Evolutionary conservation across 768 basidiomycete species (phyloP).

Genomic region (Trametes maxima): DNA sequence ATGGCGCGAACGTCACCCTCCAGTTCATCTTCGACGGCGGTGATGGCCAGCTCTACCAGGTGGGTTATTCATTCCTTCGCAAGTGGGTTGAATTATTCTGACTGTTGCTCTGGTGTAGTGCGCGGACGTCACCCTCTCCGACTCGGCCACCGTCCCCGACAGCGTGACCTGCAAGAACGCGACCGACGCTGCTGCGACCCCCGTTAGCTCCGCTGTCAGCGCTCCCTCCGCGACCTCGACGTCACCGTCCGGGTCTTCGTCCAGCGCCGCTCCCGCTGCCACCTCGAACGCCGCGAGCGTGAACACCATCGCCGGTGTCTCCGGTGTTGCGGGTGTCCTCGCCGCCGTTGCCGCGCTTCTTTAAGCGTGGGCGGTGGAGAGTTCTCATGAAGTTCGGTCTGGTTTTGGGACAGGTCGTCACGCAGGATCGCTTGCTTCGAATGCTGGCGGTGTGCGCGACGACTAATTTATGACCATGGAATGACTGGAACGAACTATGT

Average conservation of each 20-base stretch:
- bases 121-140: constrained; percentile 74
- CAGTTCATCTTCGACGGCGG: constrained; percentile 70
- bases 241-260: constrained; percentile 18
- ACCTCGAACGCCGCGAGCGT: constrained; percentile 8
- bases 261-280: constrained; percentile 10
- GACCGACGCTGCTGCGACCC: constrained; percentile 24
- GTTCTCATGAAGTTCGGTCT: background rate
- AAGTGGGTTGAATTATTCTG: background rate
- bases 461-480: background rate
- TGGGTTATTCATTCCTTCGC: constrained; percentile 27
- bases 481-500: background rate
- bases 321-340: constrained; percentile 11
- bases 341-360: constrained; percentile 12
- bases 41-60: constrained; percentile 74
- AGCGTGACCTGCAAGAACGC: constrained; percentile 42
- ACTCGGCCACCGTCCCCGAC: constrained; percentile 50
- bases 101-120: constrained; percentile 49
- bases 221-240: constrained; percentile 2
- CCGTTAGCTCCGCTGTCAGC: constrained; percentile 7
- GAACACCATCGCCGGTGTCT: constrained; percentile 11
- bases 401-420: background rate
- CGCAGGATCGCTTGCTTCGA: too few relatives aligned
- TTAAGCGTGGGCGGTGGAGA: background rate
- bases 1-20: constrained; percentile 76
- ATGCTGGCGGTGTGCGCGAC: background rate